Base-by-base conservation (phyloP, 306 rosid species). In the Oemleria cerasiformis region DNA sequence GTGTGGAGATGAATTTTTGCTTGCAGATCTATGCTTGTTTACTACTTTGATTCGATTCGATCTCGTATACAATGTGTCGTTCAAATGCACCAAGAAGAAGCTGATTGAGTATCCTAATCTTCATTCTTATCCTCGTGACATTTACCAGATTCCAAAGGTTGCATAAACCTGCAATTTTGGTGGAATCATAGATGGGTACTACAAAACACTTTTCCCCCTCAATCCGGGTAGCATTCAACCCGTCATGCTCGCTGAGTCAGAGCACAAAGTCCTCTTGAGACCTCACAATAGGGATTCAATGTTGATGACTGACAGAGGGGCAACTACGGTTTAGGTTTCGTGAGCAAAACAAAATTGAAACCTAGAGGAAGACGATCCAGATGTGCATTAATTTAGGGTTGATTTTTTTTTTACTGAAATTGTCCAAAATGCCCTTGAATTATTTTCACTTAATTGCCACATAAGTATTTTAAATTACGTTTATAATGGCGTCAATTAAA, bases 141-240 rank as follows among this genome's bases (percentile, higher is more conserved):
- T 88, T 75, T 88, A 87, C 67, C 96, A 93, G 98, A 88, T 89
- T 57, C 97, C 97, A 0, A 86, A 88, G 86, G 97, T 94, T 3
- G 92, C 97, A 8, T 79, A 63, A 54, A 91, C 96, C 25, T 91
- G 97, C 76, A 91, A 94, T 71, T 91, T 91, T 53, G 36, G 21
- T 0, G 84, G 83, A 56, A 94, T 87, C 9, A 86, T 89, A 97
- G 98, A 89, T 71, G 96, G 97, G 50, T 94, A 94, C 75, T 94
- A 88, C 85, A 87, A 86, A 48, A 84, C 58, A 38, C 88, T 89
- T 4, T 94, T 91, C 23, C 98, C 96, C 36, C 89, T 94, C 11
- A 94, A 91, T 81, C 97, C 97, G 6, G 96, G 98, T 55, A 50
- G 81, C 81, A 94, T 94, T 75, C 83, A 81, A 72, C 98, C 97